Conservation (phyloP, 257 asterid genomes). For the Cynanchum wilfordii region DNA sequence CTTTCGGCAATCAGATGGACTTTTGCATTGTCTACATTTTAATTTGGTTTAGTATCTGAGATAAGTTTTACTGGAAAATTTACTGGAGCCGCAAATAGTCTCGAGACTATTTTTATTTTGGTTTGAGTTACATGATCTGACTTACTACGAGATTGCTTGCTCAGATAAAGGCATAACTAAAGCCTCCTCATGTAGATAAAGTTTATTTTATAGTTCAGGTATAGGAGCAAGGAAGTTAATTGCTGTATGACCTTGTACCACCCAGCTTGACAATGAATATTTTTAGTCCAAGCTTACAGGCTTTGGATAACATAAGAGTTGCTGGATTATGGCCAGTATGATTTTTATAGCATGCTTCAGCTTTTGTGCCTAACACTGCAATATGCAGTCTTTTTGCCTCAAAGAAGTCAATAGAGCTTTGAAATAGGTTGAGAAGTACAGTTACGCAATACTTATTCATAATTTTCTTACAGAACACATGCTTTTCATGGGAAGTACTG, state of each 20-base stretch:
- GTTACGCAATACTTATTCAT: constrained; percentile 17
- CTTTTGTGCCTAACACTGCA: neutral
- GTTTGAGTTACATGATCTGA: neutral
- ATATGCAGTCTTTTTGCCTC: neutral
- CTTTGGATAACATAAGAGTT: no score
- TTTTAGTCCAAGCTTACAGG: neutral
- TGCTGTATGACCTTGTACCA: neutral
- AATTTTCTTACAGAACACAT: constrained; percentile 77
- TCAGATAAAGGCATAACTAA: neutral
- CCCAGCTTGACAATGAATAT: neutral
- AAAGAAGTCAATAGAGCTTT: neutral
- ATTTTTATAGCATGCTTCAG: neutral
- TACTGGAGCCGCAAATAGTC: neutral
- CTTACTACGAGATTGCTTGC: neutral
- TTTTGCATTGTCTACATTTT: neutral
- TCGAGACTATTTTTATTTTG: neutral
- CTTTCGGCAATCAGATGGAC: neutral
- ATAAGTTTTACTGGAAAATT: neutral
- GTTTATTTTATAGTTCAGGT: neutral
- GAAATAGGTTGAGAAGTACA: neutral
- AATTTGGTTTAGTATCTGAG: neutral
- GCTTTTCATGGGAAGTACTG: constrained; percentile 98
- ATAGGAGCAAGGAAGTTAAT: neutral
- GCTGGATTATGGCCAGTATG: neutral
- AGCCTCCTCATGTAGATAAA: neutral